These are phyloP conservation scores for Rhizopus delemar DNA, from an alignment of 371 early-diverging fungal species.

Conservation along the genomic window DNA sequence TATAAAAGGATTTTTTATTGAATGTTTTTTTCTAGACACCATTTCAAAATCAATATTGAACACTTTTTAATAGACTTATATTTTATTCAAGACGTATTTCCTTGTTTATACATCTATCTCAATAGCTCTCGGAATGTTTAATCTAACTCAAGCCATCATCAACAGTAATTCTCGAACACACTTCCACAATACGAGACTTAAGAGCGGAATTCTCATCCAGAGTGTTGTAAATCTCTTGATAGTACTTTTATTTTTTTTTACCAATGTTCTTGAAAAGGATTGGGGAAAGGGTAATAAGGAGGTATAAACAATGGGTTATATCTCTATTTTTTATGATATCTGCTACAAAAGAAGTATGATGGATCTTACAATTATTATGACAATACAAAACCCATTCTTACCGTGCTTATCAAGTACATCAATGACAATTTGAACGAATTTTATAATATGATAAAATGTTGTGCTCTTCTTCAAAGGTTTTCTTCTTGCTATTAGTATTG, in stretches of 20 bases:
- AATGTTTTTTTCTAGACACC: background rate
- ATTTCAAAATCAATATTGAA: too few relatives aligned
- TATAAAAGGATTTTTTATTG: constrained; percentile 7
- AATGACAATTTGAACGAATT: constrained; percentile 4
- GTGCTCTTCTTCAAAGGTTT: too few relatives aligned
- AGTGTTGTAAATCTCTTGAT: background rate
- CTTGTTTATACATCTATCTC: background rate
- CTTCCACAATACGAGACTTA: background rate
- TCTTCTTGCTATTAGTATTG: too few relatives aligned
- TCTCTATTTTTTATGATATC: constrained; percentile 1
- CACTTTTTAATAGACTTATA: too few relatives aligned
- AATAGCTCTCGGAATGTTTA: background rate
- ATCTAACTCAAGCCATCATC: constrained; percentile 5
- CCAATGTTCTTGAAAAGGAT: constrained; percentile 8
- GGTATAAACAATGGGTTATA: constrained; percentile 11
- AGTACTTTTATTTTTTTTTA: constrained; percentile 1
- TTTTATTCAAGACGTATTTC: background rate
- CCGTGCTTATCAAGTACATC: constrained; percentile 8
- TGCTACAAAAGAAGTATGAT: constrained; percentile 3
- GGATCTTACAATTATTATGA: constrained; percentile 5
- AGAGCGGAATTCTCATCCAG: background rate
- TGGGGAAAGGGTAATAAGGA: constrained; percentile 6
- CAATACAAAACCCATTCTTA: constrained; percentile 7
- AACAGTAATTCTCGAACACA: constrained; percentile 1
- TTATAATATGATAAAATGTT: constrained; percentile 4